These are phyloP conservation scores for Penicillium sp. DNA, from an alignment of 2,329 filamentous ascomycete species.

Conservation along the genomic window DNA sequence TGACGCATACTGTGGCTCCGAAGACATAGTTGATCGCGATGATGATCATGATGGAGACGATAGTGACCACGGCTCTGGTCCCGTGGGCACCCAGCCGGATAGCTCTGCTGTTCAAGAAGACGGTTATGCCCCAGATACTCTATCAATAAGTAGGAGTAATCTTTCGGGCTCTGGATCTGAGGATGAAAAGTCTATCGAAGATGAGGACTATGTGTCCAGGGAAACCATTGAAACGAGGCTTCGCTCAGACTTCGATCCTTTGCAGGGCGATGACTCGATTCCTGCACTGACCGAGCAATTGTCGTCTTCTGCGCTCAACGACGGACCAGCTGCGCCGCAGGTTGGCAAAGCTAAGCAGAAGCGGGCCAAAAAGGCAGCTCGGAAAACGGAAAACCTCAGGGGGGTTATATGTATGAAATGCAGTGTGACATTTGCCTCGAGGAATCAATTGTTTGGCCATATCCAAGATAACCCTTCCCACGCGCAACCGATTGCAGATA, in stretches of 20 bases:
- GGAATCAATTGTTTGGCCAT: slow-evolving; percentile 71
- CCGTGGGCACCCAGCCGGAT: background rate
- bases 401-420: slow-evolving; percentile 74
- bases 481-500: slow-evolving; percentile 48
- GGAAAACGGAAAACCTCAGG: slow-evolving; percentile 21
- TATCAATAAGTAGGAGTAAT: background rate
- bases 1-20: background rate
- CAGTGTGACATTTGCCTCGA: slow-evolving; percentile 71
- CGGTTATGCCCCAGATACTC: background rate
- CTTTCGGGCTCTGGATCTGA: background rate
- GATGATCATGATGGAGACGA: background rate
- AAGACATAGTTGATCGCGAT: background rate
- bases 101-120: background rate
- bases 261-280: slow-evolving; percentile 10
- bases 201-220: slow-evolving; percentile 44
- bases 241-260: slow-evolving; percentile 14
- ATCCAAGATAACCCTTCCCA: slow-evolving; percentile 62
- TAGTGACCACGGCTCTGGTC: background rate
- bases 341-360: slow-evolving; percentile 55
- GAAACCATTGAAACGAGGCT: slow-evolving; percentile 43
- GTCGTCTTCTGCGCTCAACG: slow-evolving; percentile 19
- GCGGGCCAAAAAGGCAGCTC: slow-evolving; percentile 50
- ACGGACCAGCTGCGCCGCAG: slow-evolving; percentile 26
- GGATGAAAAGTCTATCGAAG: slow-evolving; percentile 4
- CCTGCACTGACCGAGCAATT: slow-evolving; percentile 18